Percentiles rank a stretch among this genome's conserved stretches.
Conservation (phyloP, 805 yeast species). For the Nakazawaea ernobii region DNA sequence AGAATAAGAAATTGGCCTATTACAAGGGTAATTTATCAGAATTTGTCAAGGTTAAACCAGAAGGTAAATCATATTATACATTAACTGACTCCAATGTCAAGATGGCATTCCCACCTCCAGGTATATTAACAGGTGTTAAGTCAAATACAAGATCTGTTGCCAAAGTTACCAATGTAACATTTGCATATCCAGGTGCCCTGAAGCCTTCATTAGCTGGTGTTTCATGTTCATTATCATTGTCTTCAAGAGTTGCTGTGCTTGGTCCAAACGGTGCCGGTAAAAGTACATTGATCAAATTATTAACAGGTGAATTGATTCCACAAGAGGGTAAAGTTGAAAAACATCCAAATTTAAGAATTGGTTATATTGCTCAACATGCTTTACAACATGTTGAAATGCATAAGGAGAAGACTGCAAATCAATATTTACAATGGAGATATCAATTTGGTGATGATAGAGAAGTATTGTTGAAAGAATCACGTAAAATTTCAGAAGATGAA, state of each 20-base stretch:
- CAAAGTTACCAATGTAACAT: slow-evolving; percentile 77
- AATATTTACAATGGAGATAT: slow-evolving; percentile 97
- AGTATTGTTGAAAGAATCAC: slow-evolving; percentile 86
- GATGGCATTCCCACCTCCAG: slow-evolving; percentile 99
- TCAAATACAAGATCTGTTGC: slow-evolving; percentile 88
- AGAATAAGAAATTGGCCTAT: slow-evolving; percentile 88
- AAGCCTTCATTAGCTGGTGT: slow-evolving; percentile 77
- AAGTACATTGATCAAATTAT: slow-evolving; percentile 86
- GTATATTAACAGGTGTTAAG: slow-evolving; percentile 94
- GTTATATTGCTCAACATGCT: slow-evolving; percentile 98
- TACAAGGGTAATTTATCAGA: slow-evolving; percentile 94
- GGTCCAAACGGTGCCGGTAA: slow-evolving; percentile 99
- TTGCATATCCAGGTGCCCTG: slow-evolving; percentile 82
- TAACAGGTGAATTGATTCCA: slow-evolving; percentile 90
- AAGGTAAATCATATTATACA: slow-evolving; percentile 93
- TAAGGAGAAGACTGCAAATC: slow-evolving; percentile 96
- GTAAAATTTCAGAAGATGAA: slow-evolving; percentile 79
- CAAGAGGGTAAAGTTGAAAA: slow-evolving; percentile 87
- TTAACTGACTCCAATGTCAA: slow-evolving; percentile 87
- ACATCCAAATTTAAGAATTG: slow-evolving; percentile 96
- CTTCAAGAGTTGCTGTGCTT: slow-evolving; percentile 94
- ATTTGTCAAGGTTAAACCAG: slow-evolving; percentile 89
- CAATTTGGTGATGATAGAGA: slow-evolving; percentile 98
- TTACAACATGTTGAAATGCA: slow-evolving; percentile 96
- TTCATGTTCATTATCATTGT: slow-evolving; percentile 84